Conservation (phyloP, 257 asterid genomes). For the Rhazya stricta region DNA sequence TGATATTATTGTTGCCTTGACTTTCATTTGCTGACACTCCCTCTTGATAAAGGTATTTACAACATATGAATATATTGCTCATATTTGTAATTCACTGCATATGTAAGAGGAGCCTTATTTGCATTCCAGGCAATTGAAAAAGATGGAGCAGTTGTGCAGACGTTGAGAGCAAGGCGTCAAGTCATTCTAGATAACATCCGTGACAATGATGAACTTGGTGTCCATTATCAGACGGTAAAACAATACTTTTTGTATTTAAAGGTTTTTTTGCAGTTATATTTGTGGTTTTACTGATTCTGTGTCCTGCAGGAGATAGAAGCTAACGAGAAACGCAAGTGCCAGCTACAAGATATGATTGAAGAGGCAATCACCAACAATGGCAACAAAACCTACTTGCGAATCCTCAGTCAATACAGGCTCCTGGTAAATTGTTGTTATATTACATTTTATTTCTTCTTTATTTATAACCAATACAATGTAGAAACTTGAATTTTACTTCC, state of each 20-base stretch:
- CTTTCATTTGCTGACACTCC: not conserved
- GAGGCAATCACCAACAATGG: conserved; percentile 83
- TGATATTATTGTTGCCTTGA: not conserved
- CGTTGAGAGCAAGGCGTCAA: conserved; percentile 79
- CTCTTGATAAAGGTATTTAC: conserved; percentile 6
- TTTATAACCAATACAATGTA: not conserved
- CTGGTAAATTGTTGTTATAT: conserved; percentile 47
- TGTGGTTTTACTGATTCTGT: conserved; percentile 16
- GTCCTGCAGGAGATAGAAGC: conserved; percentile 74
- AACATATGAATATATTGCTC: not conserved
- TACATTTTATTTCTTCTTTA: not conserved
- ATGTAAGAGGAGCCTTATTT: conserved; percentile 5
- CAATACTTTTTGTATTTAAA: not conserved
- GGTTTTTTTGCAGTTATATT: conserved; percentile 1
- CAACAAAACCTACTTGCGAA: conserved; percentile 75
- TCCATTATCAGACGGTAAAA: conserved; percentile 70
- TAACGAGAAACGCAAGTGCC: conserved; percentile 70
- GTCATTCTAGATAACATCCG: conserved; percentile 90
- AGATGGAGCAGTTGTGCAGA: conserved; percentile 72
- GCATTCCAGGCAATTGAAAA: conserved; percentile 55
- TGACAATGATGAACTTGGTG: conserved; percentile 90
- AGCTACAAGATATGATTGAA: conserved; percentile 80
- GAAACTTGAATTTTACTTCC: not conserved
- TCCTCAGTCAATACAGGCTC: conserved; percentile 87
- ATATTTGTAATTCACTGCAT: not conserved